Evolutionary conservation across 2,329 filamentous ascomycete species (phyloP).

Genomic region (Dactylellina drechsleri): DNA sequence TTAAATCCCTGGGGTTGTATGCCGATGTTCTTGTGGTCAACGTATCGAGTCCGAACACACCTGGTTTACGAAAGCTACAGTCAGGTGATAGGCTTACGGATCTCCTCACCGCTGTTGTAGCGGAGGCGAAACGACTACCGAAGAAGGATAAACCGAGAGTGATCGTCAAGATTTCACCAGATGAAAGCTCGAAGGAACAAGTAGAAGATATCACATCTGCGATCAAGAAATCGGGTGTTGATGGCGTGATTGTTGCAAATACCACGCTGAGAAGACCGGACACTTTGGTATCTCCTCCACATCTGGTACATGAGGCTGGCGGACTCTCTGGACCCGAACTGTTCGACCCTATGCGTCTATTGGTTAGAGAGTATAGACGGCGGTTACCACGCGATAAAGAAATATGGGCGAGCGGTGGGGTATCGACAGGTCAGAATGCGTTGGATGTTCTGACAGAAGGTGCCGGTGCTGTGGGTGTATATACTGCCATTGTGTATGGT

Average conservation of each 20-base stretch:
- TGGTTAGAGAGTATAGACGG: constrained; percentile 82
- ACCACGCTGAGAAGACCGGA: constrained; percentile 86
- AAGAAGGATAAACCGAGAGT: constrained; percentile 80
- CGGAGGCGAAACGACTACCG: constrained; percentile 73
- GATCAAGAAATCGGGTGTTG: constrained; percentile 83
- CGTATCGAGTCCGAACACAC: constrained; percentile 95
- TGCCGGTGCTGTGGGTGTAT: constrained; percentile 89
- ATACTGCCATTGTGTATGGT: constrained; percentile 77
- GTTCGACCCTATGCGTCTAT: constrained; percentile 79
- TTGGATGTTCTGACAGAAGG: constrained; percentile 84
- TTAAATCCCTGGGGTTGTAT: constrained; percentile 82
- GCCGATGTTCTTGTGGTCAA: constrained; percentile 98
- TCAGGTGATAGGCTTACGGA: constrained; percentile 82
- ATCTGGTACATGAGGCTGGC: constrained; percentile 78
- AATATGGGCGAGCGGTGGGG: constrained; percentile 92
- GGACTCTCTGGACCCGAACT: constrained; percentile 92
- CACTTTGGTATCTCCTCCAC: constrained; percentile 72
- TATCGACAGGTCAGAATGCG: constrained; percentile 87
- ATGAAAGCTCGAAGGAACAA: constrained; percentile 87
- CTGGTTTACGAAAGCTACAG: constrained; percentile 86
- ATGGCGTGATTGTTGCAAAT: constrained; percentile 96
- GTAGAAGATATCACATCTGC: constrained; percentile 88
- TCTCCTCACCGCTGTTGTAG: constrained; percentile 83
- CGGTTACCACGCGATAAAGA: constrained; percentile 71
- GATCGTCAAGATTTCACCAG: constrained; percentile 98